phyloP scores from a whole-genome alignment of 169 alveolate genomes.

The Plasmodium fragile region DNA sequence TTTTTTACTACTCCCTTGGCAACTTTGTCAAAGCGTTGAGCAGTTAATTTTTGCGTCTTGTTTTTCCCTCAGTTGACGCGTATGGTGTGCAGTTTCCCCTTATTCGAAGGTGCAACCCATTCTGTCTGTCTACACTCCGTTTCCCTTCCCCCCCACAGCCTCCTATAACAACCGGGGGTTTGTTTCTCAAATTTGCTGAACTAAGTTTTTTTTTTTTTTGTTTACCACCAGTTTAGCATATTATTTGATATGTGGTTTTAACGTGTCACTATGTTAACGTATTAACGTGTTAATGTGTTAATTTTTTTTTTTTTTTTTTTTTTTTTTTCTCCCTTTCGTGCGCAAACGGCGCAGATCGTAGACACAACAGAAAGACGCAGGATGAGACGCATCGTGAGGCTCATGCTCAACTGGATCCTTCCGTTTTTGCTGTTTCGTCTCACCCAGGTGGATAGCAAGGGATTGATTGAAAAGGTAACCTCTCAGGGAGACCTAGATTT shows the following conservation, averaged over 20 bases:
- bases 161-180: neutral
- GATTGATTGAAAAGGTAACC: slow-evolving; percentile 24
- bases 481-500: slow-evolving; percentile 49
- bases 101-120: neutral
- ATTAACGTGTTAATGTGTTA: neutral
- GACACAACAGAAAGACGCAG: neutral
- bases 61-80: neutral
- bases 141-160: neutral
- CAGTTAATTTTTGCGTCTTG: neutral
- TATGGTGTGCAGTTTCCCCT: neutral
- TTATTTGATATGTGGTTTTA: neutral
- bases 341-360: neutral
- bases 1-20: neutral
- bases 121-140: neutral
- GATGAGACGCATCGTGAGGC: neutral
- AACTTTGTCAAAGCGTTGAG: neutral
- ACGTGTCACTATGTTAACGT: no score
- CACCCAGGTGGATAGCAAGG: neutral
- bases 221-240: neutral
- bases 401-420: neutral
- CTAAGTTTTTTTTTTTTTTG: neutral
- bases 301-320: neutral
- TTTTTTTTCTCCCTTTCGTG: neutral
- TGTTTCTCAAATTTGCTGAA: neutral
- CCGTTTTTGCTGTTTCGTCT: neutral